phyloP scores from a whole-genome alignment of 225 moss, liverwort and hornwort species.

The Polytrichum formosum region DNA sequence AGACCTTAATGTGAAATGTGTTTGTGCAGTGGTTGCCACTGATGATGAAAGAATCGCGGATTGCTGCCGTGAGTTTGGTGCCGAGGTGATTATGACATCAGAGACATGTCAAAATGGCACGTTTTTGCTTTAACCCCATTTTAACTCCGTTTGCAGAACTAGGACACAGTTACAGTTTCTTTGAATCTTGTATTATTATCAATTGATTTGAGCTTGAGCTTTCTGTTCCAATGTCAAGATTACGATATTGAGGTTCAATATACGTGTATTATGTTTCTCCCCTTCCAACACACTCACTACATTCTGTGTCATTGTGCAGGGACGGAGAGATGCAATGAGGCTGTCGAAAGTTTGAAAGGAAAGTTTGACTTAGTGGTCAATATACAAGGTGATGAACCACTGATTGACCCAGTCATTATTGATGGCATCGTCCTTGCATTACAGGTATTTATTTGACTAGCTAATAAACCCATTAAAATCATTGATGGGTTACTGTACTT shows the following conservation, averaged over 20 bases:
- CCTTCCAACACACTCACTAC: too few species aligned
- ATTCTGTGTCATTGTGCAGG: slow-evolving; percentile 36
- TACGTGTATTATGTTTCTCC: too few species aligned
- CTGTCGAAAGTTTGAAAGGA: slow-evolving; percentile 42
- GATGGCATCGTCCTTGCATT: slow-evolving; percentile 87
- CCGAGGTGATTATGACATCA: slow-evolving; percentile 83
- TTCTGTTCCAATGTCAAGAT: too few species aligned
- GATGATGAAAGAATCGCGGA: slow-evolving; percentile 91
- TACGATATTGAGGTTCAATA: too few species aligned
- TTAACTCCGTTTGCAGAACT: too few species aligned
- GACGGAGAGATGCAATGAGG: slow-evolving; percentile 91
- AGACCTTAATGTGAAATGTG: neutral
- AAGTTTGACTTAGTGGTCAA: slow-evolving; percentile 82
- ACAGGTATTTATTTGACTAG: slow-evolving; percentile 49
- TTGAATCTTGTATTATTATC: too few species aligned
- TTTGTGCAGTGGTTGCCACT: slow-evolving; percentile 85
- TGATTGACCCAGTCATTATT: slow-evolving; percentile 90
- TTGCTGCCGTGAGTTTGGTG: slow-evolving; percentile 76
- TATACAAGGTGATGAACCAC: slow-evolving; percentile 97
- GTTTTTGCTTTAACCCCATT: neutral
- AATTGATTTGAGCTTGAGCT: too few species aligned
- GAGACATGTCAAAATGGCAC: slow-evolving; percentile 79
- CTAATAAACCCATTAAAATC: too few species aligned
- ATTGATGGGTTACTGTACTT: too few species aligned
- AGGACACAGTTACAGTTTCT: too few species aligned